These are phyloP conservation scores for Claviceps citrina DNA, from an alignment of 2,329 filamentous ascomycete genomes.

Conservation along the genomic window DNA sequence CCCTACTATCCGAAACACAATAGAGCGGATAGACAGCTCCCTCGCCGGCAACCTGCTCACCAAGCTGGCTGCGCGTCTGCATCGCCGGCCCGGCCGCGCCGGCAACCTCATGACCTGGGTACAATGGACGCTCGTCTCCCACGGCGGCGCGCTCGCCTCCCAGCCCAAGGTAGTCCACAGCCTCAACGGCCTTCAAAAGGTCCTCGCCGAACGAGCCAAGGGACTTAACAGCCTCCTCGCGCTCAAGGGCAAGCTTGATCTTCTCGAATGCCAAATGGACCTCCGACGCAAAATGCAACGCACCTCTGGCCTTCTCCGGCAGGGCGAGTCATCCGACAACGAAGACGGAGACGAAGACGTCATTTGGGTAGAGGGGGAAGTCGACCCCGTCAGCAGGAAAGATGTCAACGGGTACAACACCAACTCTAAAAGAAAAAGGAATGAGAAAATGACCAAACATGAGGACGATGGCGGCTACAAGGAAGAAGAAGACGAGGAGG, in stretches of 20 bases:
- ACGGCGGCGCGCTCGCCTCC: slow-evolving; percentile 78
- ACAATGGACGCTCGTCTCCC: slow-evolving; percentile 82
- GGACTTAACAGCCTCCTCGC: slow-evolving; percentile 70
- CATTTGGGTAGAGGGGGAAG: slow-evolving; percentile 76
- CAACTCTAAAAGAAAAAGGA: slow-evolving; percentile 22
- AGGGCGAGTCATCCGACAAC: slow-evolving; percentile 31
- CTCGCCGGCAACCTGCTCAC: slow-evolving; percentile 66
- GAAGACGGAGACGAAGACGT: slow-evolving; percentile 58
- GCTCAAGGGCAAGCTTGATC: slow-evolving; percentile 88
- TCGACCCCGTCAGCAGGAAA: slow-evolving; percentile 33
- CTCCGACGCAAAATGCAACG: slow-evolving; percentile 56
- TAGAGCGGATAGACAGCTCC: slow-evolving; percentile 75
- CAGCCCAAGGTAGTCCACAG: slow-evolving; percentile 71
- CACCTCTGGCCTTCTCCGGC: slow-evolving; percentile 19
- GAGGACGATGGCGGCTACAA: slow-evolving; percentile 15
- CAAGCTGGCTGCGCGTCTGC: slow-evolving; percentile 73
- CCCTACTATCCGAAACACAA: slow-evolving; percentile 67
- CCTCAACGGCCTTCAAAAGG: slow-evolving; percentile 65
- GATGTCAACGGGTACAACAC: slow-evolving; percentile 18
- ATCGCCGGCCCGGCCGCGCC: slow-evolving; percentile 74
- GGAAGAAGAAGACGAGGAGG: slow-evolving; percentile 38
- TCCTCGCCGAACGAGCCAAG: slow-evolving; percentile 72
- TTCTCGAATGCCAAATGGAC: slow-evolving; percentile 80
- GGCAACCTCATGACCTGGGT: slow-evolving; percentile 89
- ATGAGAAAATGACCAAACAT: slow-evolving; percentile 18